Conservation (phyloP, 1,284 basidiomycete species). For the Boletus smithii region DNA sequence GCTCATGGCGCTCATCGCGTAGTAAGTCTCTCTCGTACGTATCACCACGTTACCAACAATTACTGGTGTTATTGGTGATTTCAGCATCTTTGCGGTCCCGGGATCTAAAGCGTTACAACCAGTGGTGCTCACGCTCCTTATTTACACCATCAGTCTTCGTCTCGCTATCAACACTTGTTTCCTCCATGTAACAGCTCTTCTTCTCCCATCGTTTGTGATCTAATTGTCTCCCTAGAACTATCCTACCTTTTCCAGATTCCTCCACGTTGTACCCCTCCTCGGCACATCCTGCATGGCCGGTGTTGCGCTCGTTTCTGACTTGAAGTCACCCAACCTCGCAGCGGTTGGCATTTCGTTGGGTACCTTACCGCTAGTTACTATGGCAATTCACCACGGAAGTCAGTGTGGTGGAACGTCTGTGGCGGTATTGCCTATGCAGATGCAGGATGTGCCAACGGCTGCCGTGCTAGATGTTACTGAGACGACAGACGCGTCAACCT, state of each 20-base stretch:
- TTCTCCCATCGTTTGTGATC: too few relatives aligned
- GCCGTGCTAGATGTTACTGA: too few relatives aligned
- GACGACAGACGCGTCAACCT: background rate
- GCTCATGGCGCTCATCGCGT: conserved; percentile 20
- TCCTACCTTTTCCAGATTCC: conserved; percentile 8
- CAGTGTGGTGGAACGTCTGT: background rate
- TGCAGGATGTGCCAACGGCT: background rate
- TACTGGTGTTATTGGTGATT: background rate
- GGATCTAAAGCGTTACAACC: conserved; percentile 11
- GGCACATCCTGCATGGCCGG: conserved; percentile 13
- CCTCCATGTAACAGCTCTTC: conserved; percentile 3
- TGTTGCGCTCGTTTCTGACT: conserved; percentile 7
- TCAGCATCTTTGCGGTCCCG: conserved; percentile 13
- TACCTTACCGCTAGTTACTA: conserved; percentile 8
- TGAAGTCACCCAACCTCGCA: conserved; percentile 12
- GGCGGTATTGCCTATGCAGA: background rate
- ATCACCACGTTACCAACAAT: too few relatives aligned
- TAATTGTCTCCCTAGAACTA: background rate
- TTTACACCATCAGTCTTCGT: conserved; percentile 22
- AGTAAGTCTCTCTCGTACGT: conserved; percentile 11
- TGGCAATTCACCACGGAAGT: background rate
- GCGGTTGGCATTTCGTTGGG: conserved; percentile 6
- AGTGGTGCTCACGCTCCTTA: conserved; percentile 13
- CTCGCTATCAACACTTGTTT: conserved; percentile 12
- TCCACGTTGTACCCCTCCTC: conserved; percentile 22